These are phyloP conservation scores for Diversispora epigaea DNA, from an alignment of 192 early-diverging fungal genomes.

Conservation along the genomic window DNA sequence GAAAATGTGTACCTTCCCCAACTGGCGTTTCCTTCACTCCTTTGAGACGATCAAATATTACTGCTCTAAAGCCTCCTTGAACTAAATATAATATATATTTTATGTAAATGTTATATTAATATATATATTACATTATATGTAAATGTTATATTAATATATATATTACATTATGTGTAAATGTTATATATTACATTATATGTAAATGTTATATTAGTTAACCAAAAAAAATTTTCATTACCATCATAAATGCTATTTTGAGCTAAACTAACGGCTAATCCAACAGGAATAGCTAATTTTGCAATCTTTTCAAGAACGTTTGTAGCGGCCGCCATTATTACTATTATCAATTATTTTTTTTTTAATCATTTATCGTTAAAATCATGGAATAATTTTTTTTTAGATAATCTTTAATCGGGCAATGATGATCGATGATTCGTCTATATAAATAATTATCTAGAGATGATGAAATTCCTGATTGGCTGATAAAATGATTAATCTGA, in stretches of 20 bases:
- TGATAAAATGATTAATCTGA: no score
- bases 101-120: background rate
- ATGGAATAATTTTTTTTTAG: no score
- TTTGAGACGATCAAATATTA: conserved; percentile 94
- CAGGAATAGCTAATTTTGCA: conserved; percentile 76
- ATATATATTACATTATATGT: background rate
- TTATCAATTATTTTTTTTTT: no score
- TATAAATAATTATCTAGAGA: no score
- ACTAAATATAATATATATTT: conserved; percentile 53
- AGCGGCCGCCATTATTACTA: no score
- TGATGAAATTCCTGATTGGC: no score
- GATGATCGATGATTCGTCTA: no score
- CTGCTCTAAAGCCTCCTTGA: conserved; percentile 92
- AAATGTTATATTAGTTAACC: background rate
- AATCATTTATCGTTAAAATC: no score
- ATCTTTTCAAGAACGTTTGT: conserved; percentile 55
- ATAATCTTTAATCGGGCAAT: no score
- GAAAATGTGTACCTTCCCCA: conserved; percentile 95
- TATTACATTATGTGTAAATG: background rate
- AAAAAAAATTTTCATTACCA: conserved; percentile 57
- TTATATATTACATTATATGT: background rate
- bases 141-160: background rate
- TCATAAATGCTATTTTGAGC: conserved; percentile 89
- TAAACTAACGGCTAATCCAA: conserved; percentile 67
- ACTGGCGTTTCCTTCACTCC: conserved; percentile 81